Evolutionary conservation across 768 basidiomycete genomes (phyloP), one percentile per base, ranked within the genome.

Genomic region (Tremella mesenterica): DNA sequence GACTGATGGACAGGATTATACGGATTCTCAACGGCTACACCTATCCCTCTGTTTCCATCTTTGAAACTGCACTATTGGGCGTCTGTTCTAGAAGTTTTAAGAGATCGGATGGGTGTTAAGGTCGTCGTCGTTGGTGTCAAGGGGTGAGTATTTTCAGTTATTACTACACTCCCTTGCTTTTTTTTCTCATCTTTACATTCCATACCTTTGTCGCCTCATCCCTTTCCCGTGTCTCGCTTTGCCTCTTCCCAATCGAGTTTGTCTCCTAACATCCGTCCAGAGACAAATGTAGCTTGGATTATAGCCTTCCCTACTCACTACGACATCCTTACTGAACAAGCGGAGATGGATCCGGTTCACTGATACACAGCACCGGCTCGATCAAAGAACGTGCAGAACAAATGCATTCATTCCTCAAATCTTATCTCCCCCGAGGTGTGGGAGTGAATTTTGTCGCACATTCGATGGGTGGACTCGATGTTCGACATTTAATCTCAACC

Each of bases 381-480:
- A 84, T 99, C 50, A 75, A 81, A 12, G 84, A 86, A 10, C 83
- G 95, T 18, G 85, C 91, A 0, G 78, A 83, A 49, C 79, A 78
- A 41, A 77, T 99, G 59, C 80, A 97, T 71, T 77, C 77, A 21
- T 81, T 85, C 60, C 79, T 99, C 10, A 77, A 81, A 52, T 67
- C 76, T 12, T 83, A 77, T 44, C 82, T 84, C 3, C 77, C 76
- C 2, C 50, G 56, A 13, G 90, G 88, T 4, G 81, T 84, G 44
- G 88, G 85, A 8, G 75, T 97, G 64, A 99, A 99, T 71, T 83
- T 99, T 58, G 77, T 99, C 41, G 95, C 88, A 0, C 95, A 99
- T 70, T 92, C 89, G 6, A 99, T 99, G 95, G 93, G 93, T 18
- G 93, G 93, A 0, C 79, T 99, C 8, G 95, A 99, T 68, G 90